Percentiles rank a stretch among this genome's conserved stretches.
Evolutionary conservation across 495 filamentous ascomycete species (phyloP).

Genomic region (Aspergillus asperescens): DNA sequence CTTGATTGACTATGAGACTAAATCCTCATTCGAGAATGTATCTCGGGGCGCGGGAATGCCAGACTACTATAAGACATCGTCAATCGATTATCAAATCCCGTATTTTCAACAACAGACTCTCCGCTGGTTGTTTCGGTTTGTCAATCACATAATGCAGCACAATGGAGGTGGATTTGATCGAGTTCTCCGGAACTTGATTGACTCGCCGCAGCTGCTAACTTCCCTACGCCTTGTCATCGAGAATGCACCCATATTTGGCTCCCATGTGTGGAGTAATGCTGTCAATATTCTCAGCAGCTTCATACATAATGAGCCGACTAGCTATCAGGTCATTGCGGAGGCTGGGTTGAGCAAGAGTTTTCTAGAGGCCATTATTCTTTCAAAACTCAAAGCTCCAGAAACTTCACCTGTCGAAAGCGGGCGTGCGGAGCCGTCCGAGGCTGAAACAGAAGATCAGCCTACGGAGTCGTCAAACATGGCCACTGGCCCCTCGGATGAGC

Average conservation of each 20-base stretch:
- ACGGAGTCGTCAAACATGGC: constrained; percentile 15
- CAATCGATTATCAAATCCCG: constrained; percentile 87
- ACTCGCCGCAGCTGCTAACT: constrained; percentile 76
- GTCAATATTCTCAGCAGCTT: constrained; percentile 89
- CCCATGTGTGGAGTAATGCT: constrained; percentile 87
- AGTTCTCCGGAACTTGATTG: constrained; percentile 84
- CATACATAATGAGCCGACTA: constrained; percentile 98
- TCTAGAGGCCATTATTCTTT: constrained; percentile 70
- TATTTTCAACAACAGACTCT: constrained; percentile 88
- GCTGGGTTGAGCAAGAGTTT: constrained; percentile 83
- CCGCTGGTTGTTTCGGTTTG: constrained; percentile 91
- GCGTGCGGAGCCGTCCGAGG: not conserved
- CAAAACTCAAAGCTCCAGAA: constrained; percentile 29
- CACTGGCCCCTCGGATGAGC: constrained; percentile 14
- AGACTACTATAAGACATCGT: constrained; percentile 66
- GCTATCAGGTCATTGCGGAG: constrained; percentile 90
- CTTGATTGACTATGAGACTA: constrained; percentile 74
- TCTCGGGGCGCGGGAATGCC: constrained; percentile 67
- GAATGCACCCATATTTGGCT: constrained; percentile 73
- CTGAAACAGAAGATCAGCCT: constrained; percentile 26
- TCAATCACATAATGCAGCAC: constrained; percentile 89
- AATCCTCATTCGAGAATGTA: constrained; percentile 59
- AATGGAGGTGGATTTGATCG: constrained; percentile 82
- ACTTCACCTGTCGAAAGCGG: constrained; percentile 29
- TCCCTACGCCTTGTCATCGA: constrained; percentile 77